phyloP scores from a whole-genome alignment of 139 green algal genomes.

The Desmodesmus armatus region DNA sequence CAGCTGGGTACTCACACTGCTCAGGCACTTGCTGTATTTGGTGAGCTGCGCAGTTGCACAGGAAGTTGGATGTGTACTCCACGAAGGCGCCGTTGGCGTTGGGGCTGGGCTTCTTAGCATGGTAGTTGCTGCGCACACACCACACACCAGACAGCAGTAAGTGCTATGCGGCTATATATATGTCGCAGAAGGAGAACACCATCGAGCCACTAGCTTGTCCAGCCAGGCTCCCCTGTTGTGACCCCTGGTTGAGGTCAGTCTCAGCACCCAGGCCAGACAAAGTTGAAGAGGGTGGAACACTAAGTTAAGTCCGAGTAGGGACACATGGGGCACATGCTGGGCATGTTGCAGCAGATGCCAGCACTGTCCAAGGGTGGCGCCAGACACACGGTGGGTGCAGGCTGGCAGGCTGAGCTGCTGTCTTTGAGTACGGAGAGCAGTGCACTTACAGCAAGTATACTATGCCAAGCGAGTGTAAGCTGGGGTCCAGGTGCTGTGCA shows the following conservation, averaged over 20 bases:
- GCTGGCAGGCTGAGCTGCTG: neutral
- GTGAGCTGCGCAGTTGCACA: slow-evolving; percentile 55
- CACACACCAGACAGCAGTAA: neutral
- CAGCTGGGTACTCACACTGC: slow-evolving; percentile 60
- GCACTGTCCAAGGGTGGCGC: neutral
- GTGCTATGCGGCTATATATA: neutral
- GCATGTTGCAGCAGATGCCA: too few relatives aligned
- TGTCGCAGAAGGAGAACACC: too few relatives aligned
- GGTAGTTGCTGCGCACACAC: slow-evolving; percentile 10
- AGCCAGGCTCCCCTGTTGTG: neutral
- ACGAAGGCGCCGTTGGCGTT: slow-evolving; percentile 57
- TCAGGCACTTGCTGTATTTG: slow-evolving; percentile 73
- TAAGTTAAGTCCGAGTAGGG: neutral
- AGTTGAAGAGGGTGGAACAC: neutral
- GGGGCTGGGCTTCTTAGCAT: slow-evolving; percentile 7
- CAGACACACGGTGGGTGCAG: neutral
- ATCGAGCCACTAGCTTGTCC: too few relatives aligned
- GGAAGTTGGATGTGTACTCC: slow-evolving; percentile 56
- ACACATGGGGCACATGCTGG: neutral
- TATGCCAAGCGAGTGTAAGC: slow-evolving; percentile 72
- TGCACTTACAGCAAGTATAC: slow-evolving; percentile 74
- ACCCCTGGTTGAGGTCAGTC: neutral
- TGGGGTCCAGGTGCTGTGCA: slow-evolving; percentile 54
- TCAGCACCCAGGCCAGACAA: neutral
- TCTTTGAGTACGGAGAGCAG: too few relatives aligned